Evolutionary conservation across 345 rosid species (phyloP).

Genomic region (Erodium maritimum): DNA sequence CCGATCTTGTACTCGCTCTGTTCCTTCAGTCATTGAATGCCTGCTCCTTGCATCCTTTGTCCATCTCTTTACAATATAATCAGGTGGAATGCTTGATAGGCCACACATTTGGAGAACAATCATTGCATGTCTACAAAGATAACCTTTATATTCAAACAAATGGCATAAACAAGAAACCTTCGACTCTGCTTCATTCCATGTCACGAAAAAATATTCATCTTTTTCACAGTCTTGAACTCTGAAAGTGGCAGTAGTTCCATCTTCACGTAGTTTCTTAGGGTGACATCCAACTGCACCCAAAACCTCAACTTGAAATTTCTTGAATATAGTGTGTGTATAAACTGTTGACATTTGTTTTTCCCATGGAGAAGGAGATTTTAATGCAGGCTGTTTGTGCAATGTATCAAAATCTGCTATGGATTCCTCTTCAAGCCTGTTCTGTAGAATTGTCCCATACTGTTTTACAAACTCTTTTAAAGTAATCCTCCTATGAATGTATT

Average conservation of each 20-base stretch:
- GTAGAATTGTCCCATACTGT: slow-evolving; percentile 38
- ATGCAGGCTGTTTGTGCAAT: slow-evolving; percentile 41
- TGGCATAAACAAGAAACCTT: slow-evolving; percentile 40
- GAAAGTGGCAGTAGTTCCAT: slow-evolving; percentile 22
- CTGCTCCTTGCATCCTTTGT: slow-evolving; percentile 41
- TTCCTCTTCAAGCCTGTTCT: slow-evolving; percentile 42
- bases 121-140: slow-evolving; percentile 47
- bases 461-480: slow-evolving; percentile 39
- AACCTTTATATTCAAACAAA: slow-evolving; percentile 40
- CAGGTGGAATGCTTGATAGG: slow-evolving; percentile 33
- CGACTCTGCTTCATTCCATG: slow-evolving; percentile 31
- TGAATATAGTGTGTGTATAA: slow-evolving; percentile 42
- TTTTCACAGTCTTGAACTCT: slow-evolving; percentile 49
- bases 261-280: slow-evolving; percentile 31
- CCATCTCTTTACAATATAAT: slow-evolving; percentile 43
- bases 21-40: slow-evolving; percentile 20
- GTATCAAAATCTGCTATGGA: slow-evolving; percentile 51
- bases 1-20: slow-evolving; percentile 21
- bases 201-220: slow-evolving; percentile 33
- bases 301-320: slow-evolving; percentile 45
- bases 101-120: slow-evolving; percentile 49
- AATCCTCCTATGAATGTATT: slow-evolving; percentile 44
- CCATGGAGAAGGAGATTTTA: slow-evolving; percentile 53
- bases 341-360: slow-evolving; percentile 42
- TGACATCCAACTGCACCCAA: slow-evolving; percentile 53